Evolutionary conservation across 768 basidiomycete genomes (phyloP), one percentile per base, ranked within the genome.

Genomic region (Lentinula aciculospora): DNA sequence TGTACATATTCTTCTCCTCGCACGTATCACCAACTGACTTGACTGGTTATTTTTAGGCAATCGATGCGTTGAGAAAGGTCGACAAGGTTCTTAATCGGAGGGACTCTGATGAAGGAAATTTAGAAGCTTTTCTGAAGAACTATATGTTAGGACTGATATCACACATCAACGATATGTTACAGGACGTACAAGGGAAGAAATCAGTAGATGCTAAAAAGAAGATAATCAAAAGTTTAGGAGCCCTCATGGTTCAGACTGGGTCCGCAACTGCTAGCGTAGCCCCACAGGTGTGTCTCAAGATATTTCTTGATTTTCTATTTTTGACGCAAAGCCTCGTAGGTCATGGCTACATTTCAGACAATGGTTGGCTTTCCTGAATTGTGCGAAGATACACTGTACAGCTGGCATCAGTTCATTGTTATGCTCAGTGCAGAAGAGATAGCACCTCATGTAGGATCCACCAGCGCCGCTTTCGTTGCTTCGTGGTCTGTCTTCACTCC

Each of bases 281-380:
- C 3, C 92, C 94, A 19, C 96, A 98, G 84, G 96, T 94, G 63
- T 56, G 75, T 68, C 23, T 49, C 21, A 21, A 15, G 6, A 28
- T n/a, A 19, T 53, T 54, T 32, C 17, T 23, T 10, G 25, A 6
- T n/a, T 4, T 3, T 25, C 19, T 56, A 23, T 27, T 23, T 46
- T 32, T 32, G 7, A 10, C 13, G 40, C 27, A 54, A 9, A 32
- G 21, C 15, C 13, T 27, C 12, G 10, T 63, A 99, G 96, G 87
- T 98, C 63, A 94, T 98, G 90, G 94, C 96, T 0, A 94, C 89
- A 17, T 81, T 99, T 37, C 96, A 98, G 72, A 93, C 90, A 5
- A 90, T 88, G 73, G 78, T 97, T n/a, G 70, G 76, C 32, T 78
- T 92, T 10, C 80, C 81, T 0, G 88, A 88, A 59, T 77, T 99